Base-by-base conservation (phyloP, 2,329 filamentous ascomycete genomes). In the Zalaria obscura region DNA sequence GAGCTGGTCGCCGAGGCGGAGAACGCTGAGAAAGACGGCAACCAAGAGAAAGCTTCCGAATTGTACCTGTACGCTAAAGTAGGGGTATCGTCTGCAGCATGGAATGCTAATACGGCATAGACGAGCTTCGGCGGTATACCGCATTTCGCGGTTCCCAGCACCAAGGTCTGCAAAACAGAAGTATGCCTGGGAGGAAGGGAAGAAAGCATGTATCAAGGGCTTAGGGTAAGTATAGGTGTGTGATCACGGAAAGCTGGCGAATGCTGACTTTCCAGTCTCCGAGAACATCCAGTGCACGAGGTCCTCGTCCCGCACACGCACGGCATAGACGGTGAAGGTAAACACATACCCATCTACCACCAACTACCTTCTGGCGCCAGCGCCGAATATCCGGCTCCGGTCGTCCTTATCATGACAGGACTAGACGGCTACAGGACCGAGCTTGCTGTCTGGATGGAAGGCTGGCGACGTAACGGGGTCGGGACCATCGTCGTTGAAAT, bases 81-180 rank as follows among this genome's bases (percentile, higher is more conserved):
- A 10, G 11, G 26, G 36, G 25, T 11, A 38, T 26, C 8, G 25
- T 39, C 5, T 7, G 28, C 5, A n/a, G 11, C 9, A 25, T 5
- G 25, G 8, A 31, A 8, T 44, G 27, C 45, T 51, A 38, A 55
- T 50, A 29, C 8, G 18, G 5, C 7, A 4, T 36, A 61, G 60
- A n/a, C 75, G 81, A 25, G 78, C 78, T 4, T 80, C 80, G 25
- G 76, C 78, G 26, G 68, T 86, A n/a, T 79, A 83, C 58, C 72
- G 82, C 40, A 85, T 87, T 49, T 70, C 78, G 0, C 71, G 82
- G 10, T 86, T 87, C 53, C 81, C 82, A 5, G 65, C 65, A 4
- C 66, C 66, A 18, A 55, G 67, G 25, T 65, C 61, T 25, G 56
- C 57, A 5, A 59, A 63, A 39, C 67, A 86, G 58, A 70, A 74